A percentile compares a stretch with the other conserved stretches of the same genome.
Evolutionary conservation across 495 filamentous ascomycete species (phyloP).

Genomic region (Thermothielavioides terrestris): DNA sequence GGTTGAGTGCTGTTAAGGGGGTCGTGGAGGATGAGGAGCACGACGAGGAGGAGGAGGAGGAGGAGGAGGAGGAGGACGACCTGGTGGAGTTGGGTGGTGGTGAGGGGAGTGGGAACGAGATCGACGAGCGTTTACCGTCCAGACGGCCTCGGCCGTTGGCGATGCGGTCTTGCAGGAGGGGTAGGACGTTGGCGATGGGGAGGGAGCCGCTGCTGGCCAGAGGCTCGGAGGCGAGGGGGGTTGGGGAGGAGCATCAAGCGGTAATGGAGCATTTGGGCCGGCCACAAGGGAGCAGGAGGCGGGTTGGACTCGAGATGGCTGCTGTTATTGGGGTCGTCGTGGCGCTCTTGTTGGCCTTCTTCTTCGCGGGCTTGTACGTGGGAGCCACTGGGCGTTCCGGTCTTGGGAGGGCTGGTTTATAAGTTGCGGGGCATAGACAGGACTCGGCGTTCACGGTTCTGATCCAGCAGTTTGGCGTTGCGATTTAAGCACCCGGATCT

Average conservation of each 20-base stretch:
- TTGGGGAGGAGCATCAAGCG: neutral
- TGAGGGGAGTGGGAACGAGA: neutral
- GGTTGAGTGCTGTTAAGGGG: too few species aligned
- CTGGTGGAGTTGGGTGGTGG: neutral
- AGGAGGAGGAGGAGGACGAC: neutral
- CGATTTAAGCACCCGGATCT: too few species aligned
- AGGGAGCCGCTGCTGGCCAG: neutral
- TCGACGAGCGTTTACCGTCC: neutral
- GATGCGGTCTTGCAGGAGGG: neutral
- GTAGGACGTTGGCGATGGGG: neutral
- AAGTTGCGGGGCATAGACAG: neutral
- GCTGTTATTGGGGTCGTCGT: neutral
- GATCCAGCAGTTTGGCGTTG: too few species aligned
- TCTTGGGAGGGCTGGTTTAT: too few species aligned
- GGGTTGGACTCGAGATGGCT: neutral
- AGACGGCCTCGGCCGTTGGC: neutral
- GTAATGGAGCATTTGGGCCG: too few species aligned
- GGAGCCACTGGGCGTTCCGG: too few species aligned
- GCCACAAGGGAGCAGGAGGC: neutral
- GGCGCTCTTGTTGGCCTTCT: conserved; percentile 7
- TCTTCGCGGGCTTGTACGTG: conserved; percentile 11
- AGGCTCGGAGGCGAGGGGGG: neutral
- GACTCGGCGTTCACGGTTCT: neutral
- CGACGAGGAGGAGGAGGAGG: neutral
- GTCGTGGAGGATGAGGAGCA: too few species aligned